These are phyloP conservation scores for Leucocoprinus birnbaumii DNA, from an alignment of 768 basidiomycete genomes.

Conservation along the genomic window DNA sequence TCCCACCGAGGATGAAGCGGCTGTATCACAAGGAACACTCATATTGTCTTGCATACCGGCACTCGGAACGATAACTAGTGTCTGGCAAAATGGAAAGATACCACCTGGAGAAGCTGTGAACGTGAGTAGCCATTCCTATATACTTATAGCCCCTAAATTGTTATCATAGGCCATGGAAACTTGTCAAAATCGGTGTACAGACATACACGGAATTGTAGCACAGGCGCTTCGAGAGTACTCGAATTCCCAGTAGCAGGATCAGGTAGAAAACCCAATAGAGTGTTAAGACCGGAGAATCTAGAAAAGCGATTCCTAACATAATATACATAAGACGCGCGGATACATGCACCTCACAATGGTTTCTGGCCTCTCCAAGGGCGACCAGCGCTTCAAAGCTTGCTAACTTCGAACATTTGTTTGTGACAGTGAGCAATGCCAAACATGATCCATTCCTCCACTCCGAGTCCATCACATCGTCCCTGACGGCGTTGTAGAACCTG, in stretches of 20 bases:
- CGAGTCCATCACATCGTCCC: neutral
- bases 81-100: slow-evolving; percentile 84
- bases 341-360: too few species aligned
- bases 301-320: too few species aligned
- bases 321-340: too few species aligned
- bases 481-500: neutral
- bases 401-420: slow-evolving; percentile 5
- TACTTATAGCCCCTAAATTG: neutral
- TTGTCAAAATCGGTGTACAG: slow-evolving; percentile 69
- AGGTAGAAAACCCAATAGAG: neutral
- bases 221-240: slow-evolving; percentile 55
- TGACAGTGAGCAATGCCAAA: neutral
- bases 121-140: slow-evolving; percentile 38
- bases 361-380: too few species aligned
- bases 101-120: slow-evolving; percentile 46
- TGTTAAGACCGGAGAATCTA: too few species aligned
- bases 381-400: too few species aligned
- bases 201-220: slow-evolving; percentile 74
- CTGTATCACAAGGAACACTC: slow-evolving; percentile 58
- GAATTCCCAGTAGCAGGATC: neutral
- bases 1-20: slow-evolving; percentile 70
- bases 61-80: slow-evolving; percentile 72
- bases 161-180: slow-evolving; percentile 59
- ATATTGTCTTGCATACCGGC: slow-evolving; percentile 87
- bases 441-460: neutral